A percentile compares a stretch with the other conserved stretches of the same genome.
These are phyloP conservation scores for Trichoderma asperelloides DNA, from an alignment of 495 filamentous ascomycete genomes.

Conservation along the genomic window DNA sequence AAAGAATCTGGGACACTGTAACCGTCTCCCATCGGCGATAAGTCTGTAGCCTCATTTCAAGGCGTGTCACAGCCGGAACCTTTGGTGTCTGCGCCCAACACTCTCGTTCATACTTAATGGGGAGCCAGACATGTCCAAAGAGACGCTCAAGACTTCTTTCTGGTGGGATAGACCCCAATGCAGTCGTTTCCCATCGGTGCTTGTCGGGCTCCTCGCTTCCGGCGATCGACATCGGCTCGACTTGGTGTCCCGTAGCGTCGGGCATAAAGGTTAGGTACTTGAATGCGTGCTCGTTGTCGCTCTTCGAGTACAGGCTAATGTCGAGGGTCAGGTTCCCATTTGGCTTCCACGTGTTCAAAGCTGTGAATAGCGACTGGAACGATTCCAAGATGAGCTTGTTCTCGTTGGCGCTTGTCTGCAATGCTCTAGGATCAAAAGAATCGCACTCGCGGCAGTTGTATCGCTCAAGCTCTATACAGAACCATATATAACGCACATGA, in stretches of 20 bases:
- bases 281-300: conserved; percentile 19
- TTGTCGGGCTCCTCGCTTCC: background rate
- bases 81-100: background rate
- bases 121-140: background rate
- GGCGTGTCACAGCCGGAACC: background rate
- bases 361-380: background rate
- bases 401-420: background rate
- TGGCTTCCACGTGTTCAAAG: background rate
- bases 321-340: background rate
- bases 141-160: background rate
- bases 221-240: background rate
- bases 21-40: background rate
- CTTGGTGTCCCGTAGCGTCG: background rate
- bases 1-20: background rate
- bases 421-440: background rate
- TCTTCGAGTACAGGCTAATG: conserved; percentile 6
- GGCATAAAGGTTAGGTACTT: background rate
- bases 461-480: conserved; percentile 4
- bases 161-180: background rate
- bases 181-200: background rate
- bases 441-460: background rate
- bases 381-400: background rate
- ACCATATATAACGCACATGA: conserved; percentile 7
- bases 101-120: background rate
- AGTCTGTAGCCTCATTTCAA: conserved; percentile 2